These are phyloP conservation scores for Neocatenulostroma microsporum DNA, from an alignment of 2,329 filamentous ascomycete species.

Conservation along the genomic window DNA sequence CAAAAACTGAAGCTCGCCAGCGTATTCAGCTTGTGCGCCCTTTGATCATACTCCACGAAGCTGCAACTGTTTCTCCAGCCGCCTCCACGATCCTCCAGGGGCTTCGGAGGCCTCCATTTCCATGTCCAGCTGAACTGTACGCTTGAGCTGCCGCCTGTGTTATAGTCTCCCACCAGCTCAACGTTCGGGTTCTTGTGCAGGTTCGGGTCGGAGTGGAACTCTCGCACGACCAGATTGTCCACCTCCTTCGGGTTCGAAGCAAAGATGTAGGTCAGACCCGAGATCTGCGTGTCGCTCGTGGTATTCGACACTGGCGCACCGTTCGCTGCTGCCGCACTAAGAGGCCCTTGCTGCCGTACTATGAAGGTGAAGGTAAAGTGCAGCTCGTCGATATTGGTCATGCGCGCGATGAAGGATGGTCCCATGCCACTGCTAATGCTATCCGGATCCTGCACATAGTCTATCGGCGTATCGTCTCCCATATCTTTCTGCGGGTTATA, in stretches of 20 bases:
- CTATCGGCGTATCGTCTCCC: slow-evolving; percentile 68
- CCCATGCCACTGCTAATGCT: slow-evolving; percentile 29
- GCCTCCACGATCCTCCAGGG: slow-evolving; percentile 69
- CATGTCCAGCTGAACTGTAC: slow-evolving; percentile 92
- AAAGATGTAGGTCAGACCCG: slow-evolving; percentile 85
- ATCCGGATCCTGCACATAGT: slow-evolving; percentile 93
- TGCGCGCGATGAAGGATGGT: slow-evolving; percentile 75
- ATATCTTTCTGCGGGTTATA: slow-evolving; percentile 63
- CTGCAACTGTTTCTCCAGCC: slow-evolving; percentile 96
- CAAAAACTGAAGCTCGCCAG: slow-evolving; percentile 92
- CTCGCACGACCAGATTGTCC: slow-evolving; percentile 85
- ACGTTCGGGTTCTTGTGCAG: slow-evolving; percentile 96
- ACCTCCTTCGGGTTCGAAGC: slow-evolving; percentile 79
- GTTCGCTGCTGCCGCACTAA: slow-evolving; percentile 18
- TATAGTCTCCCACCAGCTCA: slow-evolving; percentile 81
- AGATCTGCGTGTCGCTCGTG: slow-evolving; percentile 65
- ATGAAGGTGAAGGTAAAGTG: slow-evolving; percentile 89
- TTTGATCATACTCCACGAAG: slow-evolving; percentile 94
- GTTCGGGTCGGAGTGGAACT: slow-evolving; percentile 96
- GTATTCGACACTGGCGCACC: slow-evolving; percentile 34
- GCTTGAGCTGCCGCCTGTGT: slow-evolving; percentile 72
- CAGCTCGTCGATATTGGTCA: slow-evolving; percentile 86
- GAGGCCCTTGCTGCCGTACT: slow-evolving; percentile 47
- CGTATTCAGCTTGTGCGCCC: slow-evolving; percentile 79
- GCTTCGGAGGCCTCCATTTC: slow-evolving; percentile 91